Conservation (phyloP, 169 alveolate species). For the Miamiensis avidus region DNA sequence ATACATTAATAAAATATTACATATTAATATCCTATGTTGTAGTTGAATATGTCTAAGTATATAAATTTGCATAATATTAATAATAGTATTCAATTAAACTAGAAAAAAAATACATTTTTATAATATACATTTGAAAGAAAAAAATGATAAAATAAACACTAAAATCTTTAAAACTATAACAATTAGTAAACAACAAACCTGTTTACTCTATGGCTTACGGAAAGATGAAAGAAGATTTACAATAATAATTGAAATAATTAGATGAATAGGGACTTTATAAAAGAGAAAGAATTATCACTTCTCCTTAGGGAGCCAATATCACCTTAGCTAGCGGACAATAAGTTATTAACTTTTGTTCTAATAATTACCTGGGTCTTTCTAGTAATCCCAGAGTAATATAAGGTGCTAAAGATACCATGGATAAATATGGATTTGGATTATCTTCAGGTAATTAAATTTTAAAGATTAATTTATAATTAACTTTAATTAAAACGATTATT, state of each 20-base stretch:
- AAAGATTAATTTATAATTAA: too few relatives aligned
- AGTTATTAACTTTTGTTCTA: conserved; percentile 69
- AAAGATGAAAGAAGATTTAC: background rate
- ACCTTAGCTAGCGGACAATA: conserved; percentile 24
- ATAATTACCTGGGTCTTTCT: conserved; percentile 66
- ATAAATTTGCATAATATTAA: too few relatives aligned
- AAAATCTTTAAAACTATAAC: background rate
- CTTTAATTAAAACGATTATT: too few relatives aligned
- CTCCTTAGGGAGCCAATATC: conserved; percentile 32
- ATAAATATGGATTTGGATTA: conserved; percentile 64
- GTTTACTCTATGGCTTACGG: background rate
- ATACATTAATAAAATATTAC: too few relatives aligned
- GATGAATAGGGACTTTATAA: conserved; percentile 56
- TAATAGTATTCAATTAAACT: too few relatives aligned
- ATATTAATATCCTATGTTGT: too few relatives aligned
- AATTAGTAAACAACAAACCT: background rate
- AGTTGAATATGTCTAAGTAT: too few relatives aligned
- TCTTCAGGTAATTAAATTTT: background rate
- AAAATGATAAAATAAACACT: too few relatives aligned
- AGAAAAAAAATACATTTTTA: too few relatives aligned
- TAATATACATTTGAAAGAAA: too few relatives aligned
- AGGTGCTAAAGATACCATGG: conserved; percentile 52
- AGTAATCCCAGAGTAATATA: conserved; percentile 30
- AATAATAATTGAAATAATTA: conserved; percentile 13
- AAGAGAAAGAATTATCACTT: conserved; percentile 44